Evolutionary conservation across 805 yeast genomes (phyloP).

Genomic region (Candida mattraensis): DNA sequence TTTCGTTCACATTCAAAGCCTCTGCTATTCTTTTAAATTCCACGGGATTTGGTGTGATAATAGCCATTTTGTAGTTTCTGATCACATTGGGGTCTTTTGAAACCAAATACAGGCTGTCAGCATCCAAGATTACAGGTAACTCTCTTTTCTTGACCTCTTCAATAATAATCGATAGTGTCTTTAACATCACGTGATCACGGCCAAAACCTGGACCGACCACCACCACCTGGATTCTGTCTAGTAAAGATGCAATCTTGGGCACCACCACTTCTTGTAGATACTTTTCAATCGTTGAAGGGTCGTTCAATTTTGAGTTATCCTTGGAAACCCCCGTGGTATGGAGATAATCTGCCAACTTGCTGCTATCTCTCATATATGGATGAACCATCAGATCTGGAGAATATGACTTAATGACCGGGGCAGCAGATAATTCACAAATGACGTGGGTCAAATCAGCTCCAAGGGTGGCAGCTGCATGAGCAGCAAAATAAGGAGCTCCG

Average conservation of each 20-base stretch:
- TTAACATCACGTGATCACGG: slow-evolving; percentile 67
- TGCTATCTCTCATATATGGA: slow-evolving; percentile 69
- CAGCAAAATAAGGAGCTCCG: slow-evolving; percentile 93
- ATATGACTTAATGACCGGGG: slow-evolving; percentile 77
- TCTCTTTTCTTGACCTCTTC: slow-evolving; percentile 53
- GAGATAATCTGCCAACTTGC: slow-evolving; percentile 20
- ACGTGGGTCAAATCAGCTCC: slow-evolving; percentile 92
- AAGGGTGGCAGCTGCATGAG: slow-evolving; percentile 76
- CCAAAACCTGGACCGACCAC: slow-evolving; percentile 96
- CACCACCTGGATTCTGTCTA: slow-evolving; percentile 73
- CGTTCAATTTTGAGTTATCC: slow-evolving; percentile 2
- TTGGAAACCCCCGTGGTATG: neutral
- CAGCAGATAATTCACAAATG: slow-evolving; percentile 81
- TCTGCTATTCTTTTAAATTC: slow-evolving; percentile 73
- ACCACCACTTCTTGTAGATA: slow-evolving; percentile 46
- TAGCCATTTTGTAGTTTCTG: slow-evolving; percentile 54
- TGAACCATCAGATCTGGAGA: slow-evolving; percentile 96
- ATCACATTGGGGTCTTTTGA: slow-evolving; percentile 56
- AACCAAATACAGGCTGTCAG: slow-evolving; percentile 78
- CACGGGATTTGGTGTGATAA: slow-evolving; percentile 86
- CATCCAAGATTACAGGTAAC: slow-evolving; percentile 82
- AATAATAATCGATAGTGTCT: slow-evolving; percentile 57
- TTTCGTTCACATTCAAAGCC: slow-evolving; percentile 38
- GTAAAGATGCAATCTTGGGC: slow-evolving; percentile 53
- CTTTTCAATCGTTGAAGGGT: slow-evolving; percentile 21